Conservation (phyloP, 306 rosid genomes). For the Prunus armeniaca region DNA sequence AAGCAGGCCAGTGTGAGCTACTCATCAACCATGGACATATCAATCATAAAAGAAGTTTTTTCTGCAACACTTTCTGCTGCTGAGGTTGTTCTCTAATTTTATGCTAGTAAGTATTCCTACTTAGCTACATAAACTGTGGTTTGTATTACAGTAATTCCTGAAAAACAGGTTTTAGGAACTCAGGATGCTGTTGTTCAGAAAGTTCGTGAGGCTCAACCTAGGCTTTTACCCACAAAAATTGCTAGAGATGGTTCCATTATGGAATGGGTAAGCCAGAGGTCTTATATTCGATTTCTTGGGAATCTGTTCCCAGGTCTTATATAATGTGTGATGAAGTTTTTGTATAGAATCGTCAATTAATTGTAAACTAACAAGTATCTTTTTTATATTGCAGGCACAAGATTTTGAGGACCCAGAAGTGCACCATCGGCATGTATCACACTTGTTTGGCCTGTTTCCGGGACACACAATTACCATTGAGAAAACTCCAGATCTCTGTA, state of each 20-base stretch:
- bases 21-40: constrained; percentile 94
- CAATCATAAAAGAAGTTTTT: constrained; percentile 85
- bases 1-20: constrained; percentile 93
- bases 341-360: constrained; percentile 1
- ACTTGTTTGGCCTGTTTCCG: constrained; percentile 84
- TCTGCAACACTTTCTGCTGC: constrained; percentile 70
- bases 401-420: constrained; percentile 82
- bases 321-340: constrained; percentile 8
- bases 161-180: constrained; percentile 67
- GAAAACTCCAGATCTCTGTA: constrained; percentile 72
- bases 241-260: constrained; percentile 85
- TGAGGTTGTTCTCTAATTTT: constrained; percentile 53
- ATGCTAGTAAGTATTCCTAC: constrained; percentile 10
- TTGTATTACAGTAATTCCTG: constrained; percentile 18
- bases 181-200: constrained; percentile 54
- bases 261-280: constrained; percentile 78
- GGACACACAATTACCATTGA: constrained; percentile 77
- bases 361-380: constrained; percentile 14
- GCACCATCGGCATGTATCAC: constrained; percentile 83
- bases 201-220: constrained; percentile 54
- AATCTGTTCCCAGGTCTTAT: constrained; percentile 10
- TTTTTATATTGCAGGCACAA: constrained; percentile 52
- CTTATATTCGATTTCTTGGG: neutral
- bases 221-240: constrained; percentile 66
- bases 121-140: neutral